These are phyloP conservation scores for Platismatia glauca DNA, from an alignment of 495 filamentous ascomycete species.

Conservation along the genomic window DNA sequence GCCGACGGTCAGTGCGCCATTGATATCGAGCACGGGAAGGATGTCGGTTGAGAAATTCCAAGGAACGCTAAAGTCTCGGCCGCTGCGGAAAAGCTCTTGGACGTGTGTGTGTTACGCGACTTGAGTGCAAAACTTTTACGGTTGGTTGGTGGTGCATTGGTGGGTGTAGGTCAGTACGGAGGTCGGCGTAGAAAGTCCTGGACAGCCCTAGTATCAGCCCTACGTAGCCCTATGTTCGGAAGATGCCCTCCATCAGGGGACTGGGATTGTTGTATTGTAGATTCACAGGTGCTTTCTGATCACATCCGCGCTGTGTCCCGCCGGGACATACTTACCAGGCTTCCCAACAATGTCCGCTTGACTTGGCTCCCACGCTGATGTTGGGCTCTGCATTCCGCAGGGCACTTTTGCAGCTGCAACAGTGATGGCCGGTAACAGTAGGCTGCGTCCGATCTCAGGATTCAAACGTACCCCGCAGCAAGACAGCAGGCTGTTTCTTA, in stretches of 20 bases:
- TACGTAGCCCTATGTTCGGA: too few relatives aligned
- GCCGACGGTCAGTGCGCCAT: neutral
- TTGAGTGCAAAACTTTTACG: neutral
- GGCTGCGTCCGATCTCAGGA: neutral
- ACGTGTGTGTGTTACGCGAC: neutral
- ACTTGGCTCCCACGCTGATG: neutral
- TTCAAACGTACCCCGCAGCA: neutral
- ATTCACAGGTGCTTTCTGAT: too few relatives aligned
- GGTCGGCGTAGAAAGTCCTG: too few relatives aligned
- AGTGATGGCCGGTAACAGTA: too few relatives aligned
- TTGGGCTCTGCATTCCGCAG: neutral
- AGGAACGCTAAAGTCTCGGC: neutral
- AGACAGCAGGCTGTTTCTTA: neutral
- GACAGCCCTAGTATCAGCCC: too few relatives aligned
- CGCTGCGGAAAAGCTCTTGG: neutral
- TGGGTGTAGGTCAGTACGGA: neutral
- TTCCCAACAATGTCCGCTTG: neutral
- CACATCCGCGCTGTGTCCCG: too few relatives aligned
- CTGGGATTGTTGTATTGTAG: too few relatives aligned
- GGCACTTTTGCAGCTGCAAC: neutral
- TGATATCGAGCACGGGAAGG: neutral
- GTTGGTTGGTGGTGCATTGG: neutral
- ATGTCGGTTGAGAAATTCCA: neutral
- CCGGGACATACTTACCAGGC: constrained; percentile 1
- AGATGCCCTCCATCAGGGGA: too few relatives aligned